Base-by-base conservation (phyloP, 805 yeast species). In the Sungouiella blattae region DNA sequence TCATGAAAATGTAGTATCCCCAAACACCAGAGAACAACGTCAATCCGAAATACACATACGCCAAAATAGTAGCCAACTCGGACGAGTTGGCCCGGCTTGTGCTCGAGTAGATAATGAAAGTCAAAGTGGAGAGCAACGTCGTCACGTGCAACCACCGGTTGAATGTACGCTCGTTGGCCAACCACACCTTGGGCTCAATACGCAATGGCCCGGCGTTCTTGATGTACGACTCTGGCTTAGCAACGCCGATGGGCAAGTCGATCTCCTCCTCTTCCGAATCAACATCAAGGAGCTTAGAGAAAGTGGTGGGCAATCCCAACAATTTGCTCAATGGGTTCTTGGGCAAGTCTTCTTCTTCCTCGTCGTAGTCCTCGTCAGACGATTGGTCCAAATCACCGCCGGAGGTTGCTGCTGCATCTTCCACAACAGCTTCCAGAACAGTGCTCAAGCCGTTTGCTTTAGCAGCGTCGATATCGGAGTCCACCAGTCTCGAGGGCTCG, bases 121-220 rank as follows among this genome's bases (percentile, higher is more conserved):
- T 87, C 50, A 93, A 65, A 0, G 89, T 80, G 14, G 95, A 80
- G 48, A 93, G 71, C 55, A 93, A 67, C 0, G 94, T 78, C 11
- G 95, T 84, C 15, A 91, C 91, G 45, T 83, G 88, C 46, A 93
- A 70, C 98, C 98, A 93, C 61, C 94, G 77, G 69, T 87, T 83
- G 67, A 89, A 91, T 3, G 98, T 93, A 60, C 98, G 83, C 67
- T 93, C 98, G 56, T 93, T 93, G 18, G 98, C 98, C 45, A 93
- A 72, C 97, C 98, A 93, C 11, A 93, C 98, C 57, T 93, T 93
- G 20, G 98, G 94, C 67, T 93, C 98, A 39, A 93, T 89, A 62
- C 85, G 88, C 37, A 88, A 77, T 1, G 96, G 93, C 6, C 96
- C 96, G 18, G 89, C 81, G 58, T 88, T 88, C 54, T 89, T 85